Evolutionary conservation across 2,329 filamentous ascomycete genomes (phyloP).

Genomic region (Colletotrichum sojae): DNA sequence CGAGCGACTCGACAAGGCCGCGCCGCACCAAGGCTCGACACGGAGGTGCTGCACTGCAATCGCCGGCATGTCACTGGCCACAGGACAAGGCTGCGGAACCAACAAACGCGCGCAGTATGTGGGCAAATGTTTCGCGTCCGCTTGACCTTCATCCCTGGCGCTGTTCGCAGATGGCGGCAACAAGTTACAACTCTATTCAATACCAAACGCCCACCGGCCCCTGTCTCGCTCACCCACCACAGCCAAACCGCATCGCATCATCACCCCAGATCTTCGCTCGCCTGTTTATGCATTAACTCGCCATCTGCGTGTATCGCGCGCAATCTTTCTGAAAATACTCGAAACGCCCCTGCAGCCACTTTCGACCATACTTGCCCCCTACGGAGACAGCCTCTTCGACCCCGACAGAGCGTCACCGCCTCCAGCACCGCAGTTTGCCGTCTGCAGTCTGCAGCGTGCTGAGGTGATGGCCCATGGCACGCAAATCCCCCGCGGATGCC

Average conservation of each 20-base stretch:
- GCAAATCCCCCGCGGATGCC: neutral
- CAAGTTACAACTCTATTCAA: conserved; percentile 13
- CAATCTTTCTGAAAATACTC: conserved; percentile 35
- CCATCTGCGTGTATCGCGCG: neutral
- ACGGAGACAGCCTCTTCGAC: neutral
- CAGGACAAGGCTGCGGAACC: conserved; percentile 26
- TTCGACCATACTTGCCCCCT: conserved; percentile 1
- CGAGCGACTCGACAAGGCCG: conserved; percentile 9
- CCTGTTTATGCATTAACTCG: conserved; percentile 29
- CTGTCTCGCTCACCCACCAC: conserved; percentile 22
- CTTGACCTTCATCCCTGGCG: conserved; percentile 22
- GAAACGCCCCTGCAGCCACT: conserved; percentile 36
- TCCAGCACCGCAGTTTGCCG: neutral
- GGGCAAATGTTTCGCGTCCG: conserved; percentile 27
- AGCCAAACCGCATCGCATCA: conserved; percentile 34
- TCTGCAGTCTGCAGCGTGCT: too few relatives aligned
- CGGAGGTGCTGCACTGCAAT: conserved; percentile 15
- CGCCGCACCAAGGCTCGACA: conserved; percentile 34
- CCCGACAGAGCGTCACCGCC: conserved; percentile 1
- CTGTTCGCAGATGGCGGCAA: conserved; percentile 10
- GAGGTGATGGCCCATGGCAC: neutral
- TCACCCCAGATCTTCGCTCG: conserved; percentile 34
- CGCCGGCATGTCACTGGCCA: conserved; percentile 25
- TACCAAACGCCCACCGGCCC: conserved; percentile 12
- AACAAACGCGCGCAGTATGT: conserved; percentile 8